These are phyloP conservation scores for Irpex sp. DNA, from an alignment of 1,284 basidiomycete species.

Conservation along the genomic window DNA sequence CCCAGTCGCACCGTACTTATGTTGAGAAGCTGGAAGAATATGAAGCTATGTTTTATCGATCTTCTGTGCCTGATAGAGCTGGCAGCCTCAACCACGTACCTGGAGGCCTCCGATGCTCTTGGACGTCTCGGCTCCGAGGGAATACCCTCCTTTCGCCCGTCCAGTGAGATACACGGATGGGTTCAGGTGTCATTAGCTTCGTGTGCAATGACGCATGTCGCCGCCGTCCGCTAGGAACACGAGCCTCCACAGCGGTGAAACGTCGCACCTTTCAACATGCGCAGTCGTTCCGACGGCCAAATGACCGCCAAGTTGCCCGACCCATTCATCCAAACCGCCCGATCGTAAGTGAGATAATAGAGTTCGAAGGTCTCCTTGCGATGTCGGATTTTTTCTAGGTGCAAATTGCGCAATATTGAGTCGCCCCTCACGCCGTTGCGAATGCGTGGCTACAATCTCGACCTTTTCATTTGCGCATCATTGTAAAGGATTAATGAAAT, in stretches of 20 bases:
- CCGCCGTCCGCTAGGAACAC: no score
- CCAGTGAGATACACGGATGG: background rate
- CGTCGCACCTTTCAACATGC: background rate
- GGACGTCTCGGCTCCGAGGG: background rate
- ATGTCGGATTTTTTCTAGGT: background rate
- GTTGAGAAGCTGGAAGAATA: no score
- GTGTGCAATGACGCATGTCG: no score
- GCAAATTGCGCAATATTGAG: background rate
- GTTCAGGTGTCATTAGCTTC: no score
- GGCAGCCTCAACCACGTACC: no score
- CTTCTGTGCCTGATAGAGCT: no score
- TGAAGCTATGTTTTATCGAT: no score
- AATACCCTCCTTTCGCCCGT: background rate
- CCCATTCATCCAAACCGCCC: background rate
- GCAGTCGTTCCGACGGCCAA: background rate
- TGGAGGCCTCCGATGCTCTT: background rate
- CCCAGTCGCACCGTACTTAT: no score
- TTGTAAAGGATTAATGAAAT: no score
- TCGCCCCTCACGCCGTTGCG: background rate
- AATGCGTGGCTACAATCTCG: background rate
- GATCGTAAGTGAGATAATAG: background rate
- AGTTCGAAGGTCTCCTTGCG: background rate
- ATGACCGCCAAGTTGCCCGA: background rate
- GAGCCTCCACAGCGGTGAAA: background rate
- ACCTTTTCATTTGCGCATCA: no score